Conservation (phyloP, 768 basidiomycete species). For the Mycena belliarum region DNA sequence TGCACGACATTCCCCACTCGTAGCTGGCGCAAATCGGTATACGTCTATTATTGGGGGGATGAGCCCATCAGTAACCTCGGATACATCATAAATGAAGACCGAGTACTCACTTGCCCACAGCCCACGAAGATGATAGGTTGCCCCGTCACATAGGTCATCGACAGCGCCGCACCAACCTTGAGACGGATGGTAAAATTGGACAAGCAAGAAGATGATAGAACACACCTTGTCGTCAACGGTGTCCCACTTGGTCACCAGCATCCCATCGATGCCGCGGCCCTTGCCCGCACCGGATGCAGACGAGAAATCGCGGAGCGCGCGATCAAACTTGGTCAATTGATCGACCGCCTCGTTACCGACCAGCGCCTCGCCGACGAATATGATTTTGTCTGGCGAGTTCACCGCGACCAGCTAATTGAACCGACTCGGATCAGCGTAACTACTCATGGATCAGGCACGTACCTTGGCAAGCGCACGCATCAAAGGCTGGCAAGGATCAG, state of each 20-base stretch:
- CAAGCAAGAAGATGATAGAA: not conserved
- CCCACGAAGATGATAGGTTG: constrained; percentile 99
- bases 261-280: constrained; percentile 94
- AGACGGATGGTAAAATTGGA: not conserved
- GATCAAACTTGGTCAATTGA: constrained; percentile 95
- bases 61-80: constrained; percentile 3
- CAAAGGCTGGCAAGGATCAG: constrained; percentile 59
- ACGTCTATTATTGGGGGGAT: constrained; percentile 59
- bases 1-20: constrained; percentile 91
- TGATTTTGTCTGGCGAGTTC: constrained; percentile 95
- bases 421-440: not conserved
- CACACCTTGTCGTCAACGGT: constrained; percentile 94
- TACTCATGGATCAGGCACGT: constrained; percentile 31
- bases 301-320: constrained; percentile 90
- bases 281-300: constrained; percentile 64
- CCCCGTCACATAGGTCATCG: constrained; percentile 99
- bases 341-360: constrained; percentile 99
- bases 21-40: constrained; percentile 91
- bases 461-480: constrained; percentile 97
- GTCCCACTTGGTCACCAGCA: constrained; percentile 99
- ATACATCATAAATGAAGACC: not conserved
- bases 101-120: constrained; percentile 77
- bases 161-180: constrained; percentile 95
- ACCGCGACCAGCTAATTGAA: constrained; percentile 75
- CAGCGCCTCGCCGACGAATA: constrained; percentile 97